A percentile compares a stretch with the other conserved stretches of the same genome.
Evolutionary conservation across 768 basidiomycete genomes (phyloP).

Genomic region (Royoungia palumana): DNA sequence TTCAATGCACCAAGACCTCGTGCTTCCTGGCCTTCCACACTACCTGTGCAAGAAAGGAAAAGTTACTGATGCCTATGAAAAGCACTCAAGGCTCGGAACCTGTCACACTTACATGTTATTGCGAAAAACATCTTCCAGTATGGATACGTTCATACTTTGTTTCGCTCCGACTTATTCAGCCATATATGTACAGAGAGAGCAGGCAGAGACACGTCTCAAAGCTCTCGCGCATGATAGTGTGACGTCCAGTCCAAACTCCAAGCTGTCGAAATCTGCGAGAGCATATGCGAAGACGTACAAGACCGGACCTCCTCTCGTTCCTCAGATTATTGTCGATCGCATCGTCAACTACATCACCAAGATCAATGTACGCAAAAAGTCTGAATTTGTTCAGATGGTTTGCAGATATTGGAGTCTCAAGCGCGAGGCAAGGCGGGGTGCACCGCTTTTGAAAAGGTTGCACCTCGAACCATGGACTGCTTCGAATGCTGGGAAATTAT

Average conservation of each 20-base stretch:
- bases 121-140: constrained; percentile 90
- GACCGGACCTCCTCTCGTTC: constrained; percentile 90
- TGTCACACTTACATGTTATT: constrained; percentile 72
- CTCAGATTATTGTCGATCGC: constrained; percentile 75
- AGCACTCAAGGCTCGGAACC: constrained; percentile 71
- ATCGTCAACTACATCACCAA: constrained; percentile 72
- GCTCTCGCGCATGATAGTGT: constrained; percentile 46
- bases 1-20: constrained; percentile 87
- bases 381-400: constrained; percentile 69
- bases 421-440: constrained; percentile 87
- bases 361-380: constrained; percentile 69
- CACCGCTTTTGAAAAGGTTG: constrained; percentile 86
- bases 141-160: constrained; percentile 21
- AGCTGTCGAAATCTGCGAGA: constrained; percentile 73
- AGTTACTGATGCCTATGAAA: constrained; percentile 85
- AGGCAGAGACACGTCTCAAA: constrained; percentile 58
- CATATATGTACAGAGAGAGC: constrained; percentile 51
- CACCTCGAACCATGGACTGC: constrained; percentile 99
- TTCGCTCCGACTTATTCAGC: background rate
- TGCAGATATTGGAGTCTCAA: constrained; percentile 98
- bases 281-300: constrained; percentile 92
- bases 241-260: constrained; percentile 39
- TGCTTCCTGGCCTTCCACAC: constrained; percentile 95
- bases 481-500: constrained; percentile 52
- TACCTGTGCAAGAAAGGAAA: constrained; percentile 88